Percentiles rank a stretch among this genome's conserved stretches.
These are phyloP conservation scores for Debaryomycetaceae sp. DNA, from an alignment of 1,139 yeast species.

Conservation along the genomic window DNA sequence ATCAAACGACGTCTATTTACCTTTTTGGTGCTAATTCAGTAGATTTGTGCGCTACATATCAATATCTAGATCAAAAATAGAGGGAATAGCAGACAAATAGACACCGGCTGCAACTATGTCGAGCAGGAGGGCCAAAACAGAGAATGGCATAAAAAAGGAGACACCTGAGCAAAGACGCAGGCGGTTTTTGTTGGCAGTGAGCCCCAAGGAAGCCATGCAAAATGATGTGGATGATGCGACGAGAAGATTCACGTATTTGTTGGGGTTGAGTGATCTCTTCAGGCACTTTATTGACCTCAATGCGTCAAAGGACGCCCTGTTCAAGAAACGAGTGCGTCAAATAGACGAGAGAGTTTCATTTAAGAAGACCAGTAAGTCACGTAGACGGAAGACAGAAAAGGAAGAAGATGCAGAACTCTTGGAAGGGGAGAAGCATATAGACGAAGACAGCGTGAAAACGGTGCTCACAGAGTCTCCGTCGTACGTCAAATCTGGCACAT, in stretches of 20 bases:
- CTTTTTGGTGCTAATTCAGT: neutral
- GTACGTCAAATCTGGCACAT: conserved; percentile 56
- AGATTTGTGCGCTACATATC: neutral
- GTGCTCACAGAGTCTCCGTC: conserved; percentile 79
- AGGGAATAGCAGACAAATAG: neutral
- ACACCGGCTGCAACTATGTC: conserved; percentile 3
- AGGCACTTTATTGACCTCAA: conserved; percentile 83
- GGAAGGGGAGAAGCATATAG: conserved; percentile 65
- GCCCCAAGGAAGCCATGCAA: conserved; percentile 51
- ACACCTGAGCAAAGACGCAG: conserved; percentile 37
- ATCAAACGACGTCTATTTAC: neutral
- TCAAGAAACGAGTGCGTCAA: conserved; percentile 48
- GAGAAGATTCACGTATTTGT: conserved; percentile 72
- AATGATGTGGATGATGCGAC: conserved; percentile 70
- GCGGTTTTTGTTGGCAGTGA: conserved; percentile 48
- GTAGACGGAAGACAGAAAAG: conserved; percentile 71
- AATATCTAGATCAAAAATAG: neutral
- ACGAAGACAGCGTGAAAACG: conserved; percentile 48
- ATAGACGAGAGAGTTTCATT: conserved; percentile 36
- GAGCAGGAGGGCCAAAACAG: neutral
- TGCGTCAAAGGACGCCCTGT: conserved; percentile 69
- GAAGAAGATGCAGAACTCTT: conserved; percentile 91
- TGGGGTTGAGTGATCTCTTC: conserved; percentile 81
- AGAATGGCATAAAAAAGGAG: conserved; percentile 12
- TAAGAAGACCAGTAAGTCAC: conserved; percentile 15